phyloP scores from a whole-genome alignment of 257 asterid genomes.

The Cruciata laevipes region DNA sequence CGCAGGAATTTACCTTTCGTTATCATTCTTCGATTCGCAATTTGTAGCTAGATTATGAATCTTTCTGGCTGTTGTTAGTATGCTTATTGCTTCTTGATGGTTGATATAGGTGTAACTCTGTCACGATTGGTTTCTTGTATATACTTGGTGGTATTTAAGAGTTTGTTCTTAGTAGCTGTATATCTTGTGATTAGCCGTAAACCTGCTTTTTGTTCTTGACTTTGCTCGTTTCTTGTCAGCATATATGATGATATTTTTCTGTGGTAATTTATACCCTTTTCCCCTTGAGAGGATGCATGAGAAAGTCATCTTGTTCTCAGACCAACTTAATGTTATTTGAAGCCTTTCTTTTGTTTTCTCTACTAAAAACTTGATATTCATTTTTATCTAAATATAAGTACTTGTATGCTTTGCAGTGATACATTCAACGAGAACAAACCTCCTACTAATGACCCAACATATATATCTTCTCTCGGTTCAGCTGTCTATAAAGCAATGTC shows the following conservation, averaged over 20 bases:
- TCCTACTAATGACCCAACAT: slow-evolving; percentile 76
- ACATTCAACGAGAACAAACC: slow-evolving; percentile 93
- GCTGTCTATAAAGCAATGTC: slow-evolving; percentile 87
- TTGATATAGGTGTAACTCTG: not conserved
- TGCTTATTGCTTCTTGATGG: not conserved
- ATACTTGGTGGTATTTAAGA: not conserved
- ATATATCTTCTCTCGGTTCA: slow-evolving; percentile 84
- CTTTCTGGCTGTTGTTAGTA: not conserved
- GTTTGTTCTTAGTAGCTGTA: not conserved
- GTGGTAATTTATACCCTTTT: not conserved
- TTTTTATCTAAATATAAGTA: slow-evolving; percentile 8
- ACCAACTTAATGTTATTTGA: slow-evolving; percentile 6
- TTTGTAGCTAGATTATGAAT: not conserved
- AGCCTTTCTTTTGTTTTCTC: slow-evolving; percentile 4
- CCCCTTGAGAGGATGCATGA: not conserved
- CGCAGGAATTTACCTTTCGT: not conserved
- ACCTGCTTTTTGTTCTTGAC: not conserved
- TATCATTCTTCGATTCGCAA: not conserved
- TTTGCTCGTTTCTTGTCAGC: not conserved
- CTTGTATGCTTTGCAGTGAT: slow-evolving; percentile 51
- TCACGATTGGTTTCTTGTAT: not conserved
- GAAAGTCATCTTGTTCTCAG: not conserved
- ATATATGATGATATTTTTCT: not conserved
- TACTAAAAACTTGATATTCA: slow-evolving; percentile 4
- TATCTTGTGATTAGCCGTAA: not conserved